Evolutionary conservation across 805 yeast species (phyloP).

Genomic region (Candida incommunis): DNA sequence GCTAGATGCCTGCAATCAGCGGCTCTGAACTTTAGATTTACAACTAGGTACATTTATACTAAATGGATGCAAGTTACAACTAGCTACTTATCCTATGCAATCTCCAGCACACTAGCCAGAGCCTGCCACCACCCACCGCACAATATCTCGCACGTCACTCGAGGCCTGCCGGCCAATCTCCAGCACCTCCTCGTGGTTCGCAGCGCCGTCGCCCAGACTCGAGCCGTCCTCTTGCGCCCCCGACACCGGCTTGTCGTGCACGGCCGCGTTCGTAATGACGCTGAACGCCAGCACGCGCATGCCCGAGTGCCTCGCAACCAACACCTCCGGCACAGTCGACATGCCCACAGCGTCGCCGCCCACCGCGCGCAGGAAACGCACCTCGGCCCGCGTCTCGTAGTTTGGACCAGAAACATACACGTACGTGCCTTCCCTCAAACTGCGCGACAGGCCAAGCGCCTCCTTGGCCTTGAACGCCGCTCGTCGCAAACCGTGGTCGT

Average conservation of each 20-base stretch:
- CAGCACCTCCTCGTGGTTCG: constrained; percentile 84
- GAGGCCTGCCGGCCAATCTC: constrained; percentile 74
- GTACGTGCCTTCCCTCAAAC: constrained; percentile 77
- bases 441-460: constrained; percentile 35
- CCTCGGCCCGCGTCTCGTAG: constrained; percentile 85
- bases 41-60: not conserved
- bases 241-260: constrained; percentile 33
- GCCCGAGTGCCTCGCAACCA: constrained; percentile 82
- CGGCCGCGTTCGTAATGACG: constrained; percentile 74
- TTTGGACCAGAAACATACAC: constrained; percentile 86
- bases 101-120: no score
- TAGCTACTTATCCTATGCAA: no score
- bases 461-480: constrained; percentile 42
- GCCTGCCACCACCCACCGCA: constrained; percentile 21
- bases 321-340: constrained; percentile 96
- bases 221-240: constrained; percentile 10
- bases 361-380: constrained; percentile 47
- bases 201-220: constrained; percentile 43
- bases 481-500: constrained; percentile 58
- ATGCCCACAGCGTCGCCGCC: constrained; percentile 96
- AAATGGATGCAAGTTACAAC: not conserved
- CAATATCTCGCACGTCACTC: constrained; percentile 56
- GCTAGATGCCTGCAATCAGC: no score
- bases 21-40: not conserved
- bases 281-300: constrained; percentile 72